Conservation (phyloP, 2,329 filamentous ascomycete species). For the Scopulariopsis brevicaulis region DNA sequence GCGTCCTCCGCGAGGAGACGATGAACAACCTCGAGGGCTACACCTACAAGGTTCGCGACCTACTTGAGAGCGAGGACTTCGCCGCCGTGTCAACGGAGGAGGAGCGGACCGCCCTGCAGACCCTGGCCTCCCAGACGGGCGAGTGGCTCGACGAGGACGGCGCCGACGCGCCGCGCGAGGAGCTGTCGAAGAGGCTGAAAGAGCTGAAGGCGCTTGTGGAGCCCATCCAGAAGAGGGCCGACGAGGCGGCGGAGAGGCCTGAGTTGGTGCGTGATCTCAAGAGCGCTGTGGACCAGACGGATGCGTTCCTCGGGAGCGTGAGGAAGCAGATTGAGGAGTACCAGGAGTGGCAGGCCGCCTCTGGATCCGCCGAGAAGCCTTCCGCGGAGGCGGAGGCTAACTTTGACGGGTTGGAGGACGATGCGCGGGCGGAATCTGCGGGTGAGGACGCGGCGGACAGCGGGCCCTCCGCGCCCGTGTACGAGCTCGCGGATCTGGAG, state of each 20-base stretch:
- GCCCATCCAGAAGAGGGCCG: slow-evolving; percentile 64
- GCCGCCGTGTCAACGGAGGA: slow-evolving; percentile 56
- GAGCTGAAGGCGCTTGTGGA: slow-evolving; percentile 65
- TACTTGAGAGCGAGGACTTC: slow-evolving; percentile 69
- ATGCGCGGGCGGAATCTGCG: slow-evolving; percentile 29
- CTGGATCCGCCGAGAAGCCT: slow-evolving; percentile 25
- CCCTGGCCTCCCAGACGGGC: slow-evolving; percentile 56
- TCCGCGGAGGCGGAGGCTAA: slow-evolving; percentile 27
- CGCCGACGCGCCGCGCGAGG: slow-evolving; percentile 60
- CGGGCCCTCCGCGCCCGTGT: slow-evolving; percentile 52
- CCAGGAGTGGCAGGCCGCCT: slow-evolving; percentile 46
- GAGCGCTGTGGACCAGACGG: slow-evolving; percentile 59
- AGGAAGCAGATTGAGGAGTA: slow-evolving; percentile 59
- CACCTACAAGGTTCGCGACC: slow-evolving; percentile 79
- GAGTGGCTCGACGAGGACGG: slow-evolving; percentile 92
- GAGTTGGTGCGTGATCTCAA: slow-evolving; percentile 56
- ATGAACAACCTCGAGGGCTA: slow-evolving; percentile 89
- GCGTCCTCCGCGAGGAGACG: slow-evolving; percentile 69
- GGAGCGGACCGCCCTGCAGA: slow-evolving; percentile 55
- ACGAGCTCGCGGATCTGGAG: slow-evolving; percentile 61
- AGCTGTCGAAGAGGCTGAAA: slow-evolving; percentile 66
- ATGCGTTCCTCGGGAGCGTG: slow-evolving; percentile 58
- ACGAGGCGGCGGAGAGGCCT: slow-evolving; percentile 62
- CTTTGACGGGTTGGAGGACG: slow-evolving; percentile 72
- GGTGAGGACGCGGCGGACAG: slow-evolving; percentile 31